Base-by-base conservation (phyloP, 805 yeast genomes). In the Saturnispora sanitii region DNA sequence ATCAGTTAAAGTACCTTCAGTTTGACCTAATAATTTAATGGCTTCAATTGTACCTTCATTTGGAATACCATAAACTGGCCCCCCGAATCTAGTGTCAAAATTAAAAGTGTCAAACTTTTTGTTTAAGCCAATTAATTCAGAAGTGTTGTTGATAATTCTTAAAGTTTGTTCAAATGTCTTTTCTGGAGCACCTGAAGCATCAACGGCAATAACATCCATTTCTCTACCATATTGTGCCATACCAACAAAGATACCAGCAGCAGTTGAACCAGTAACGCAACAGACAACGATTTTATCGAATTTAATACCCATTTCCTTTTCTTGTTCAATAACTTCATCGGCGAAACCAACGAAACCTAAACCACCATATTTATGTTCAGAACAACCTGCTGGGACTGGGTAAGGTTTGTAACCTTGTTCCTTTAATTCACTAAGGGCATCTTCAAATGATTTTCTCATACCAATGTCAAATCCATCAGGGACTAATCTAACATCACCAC, bases 301-400 rank as follows among this genome's bases (percentile, higher is more conserved):
- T 35, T 56, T 58, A 37, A 59, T 43, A 38, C 62, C 64, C 15
- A 59, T 37, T 42, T 51, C 52, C 35, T 58, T 58, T 45, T 59
- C 64, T 49, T 59, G 64, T 39, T 58, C 46, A 19, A 58, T 43
- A 27, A 60, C 53, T 45, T 60, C 64, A 44, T 60, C 59, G 17
- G 54, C 64, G 46, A 57, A 60, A 20, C 62, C 62, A 34, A 60
- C 64, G 35, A 60, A 60, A 29, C 64, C 64, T 34, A 60, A 49
- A 35, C 63, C 64, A 43, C 64, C 64, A 36, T 53, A 57, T 29
- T 55, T 55, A 41, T 60, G 64, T 42, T 60, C 64, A 18, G 64
- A 60, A 41, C 63, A 58, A 30, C 63, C 65, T 5, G 65, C 65
- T 37, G 65, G 65, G 43, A 60, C 62, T 13, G 64, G 61, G 35